Evolutionary conservation across 495 filamentous ascomycete genomes (phyloP), one percentile per base, ranked within the genome.

Genomic region (Trichoderma gamsii): DNA sequence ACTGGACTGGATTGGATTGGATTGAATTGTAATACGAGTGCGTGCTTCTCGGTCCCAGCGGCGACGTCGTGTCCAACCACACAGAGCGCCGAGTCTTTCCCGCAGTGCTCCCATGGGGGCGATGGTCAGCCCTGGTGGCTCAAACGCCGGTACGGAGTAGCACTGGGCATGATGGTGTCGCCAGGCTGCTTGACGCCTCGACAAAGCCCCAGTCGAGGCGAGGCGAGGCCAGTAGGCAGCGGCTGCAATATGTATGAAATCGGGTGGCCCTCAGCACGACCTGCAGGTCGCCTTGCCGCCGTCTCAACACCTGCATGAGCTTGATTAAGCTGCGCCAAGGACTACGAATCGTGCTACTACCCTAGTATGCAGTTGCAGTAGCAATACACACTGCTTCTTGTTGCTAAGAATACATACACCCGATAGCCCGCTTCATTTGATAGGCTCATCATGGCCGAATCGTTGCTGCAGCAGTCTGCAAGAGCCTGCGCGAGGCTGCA

Each of bases 271-370:
- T 49, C 44, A 49, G 44, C 44, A n/a, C 23, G 56, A n/a, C 51
- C 56, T 32, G 56, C 56, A 61, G 23, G 56, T 32, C 56, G 56
- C 56, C 56, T 61, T 61, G 56, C 56, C 56, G 56, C 56, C 56
- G 56, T 32, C 1, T 16, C 27, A 15, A 61, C 23, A 61, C 56
- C 9, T 32, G 56, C 56, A 61, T 61, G 56, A 61, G 23, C 44
- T 49, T 38, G 35, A 7, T 38, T 38, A 38, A 38, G 35, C 35
- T 38, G 35, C 35, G 35, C 8, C 35, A 2, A 38, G 35, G 35
- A 38, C 35, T 38, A 38, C 35, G 35, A 38, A 38, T 38, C 35
- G 35, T 38, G 5, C 35, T 38, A 38, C 35, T 38, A 38, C 35
- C 35, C 35, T 38, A 38, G 4, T 38, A 38, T 9, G 35, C 7